A percentile compares a stretch with the other conserved stretches of the same genome.
These are phyloP conservation scores for Garcia nutans DNA, from an alignment of 345 rosid species.

Conservation along the genomic window DNA sequence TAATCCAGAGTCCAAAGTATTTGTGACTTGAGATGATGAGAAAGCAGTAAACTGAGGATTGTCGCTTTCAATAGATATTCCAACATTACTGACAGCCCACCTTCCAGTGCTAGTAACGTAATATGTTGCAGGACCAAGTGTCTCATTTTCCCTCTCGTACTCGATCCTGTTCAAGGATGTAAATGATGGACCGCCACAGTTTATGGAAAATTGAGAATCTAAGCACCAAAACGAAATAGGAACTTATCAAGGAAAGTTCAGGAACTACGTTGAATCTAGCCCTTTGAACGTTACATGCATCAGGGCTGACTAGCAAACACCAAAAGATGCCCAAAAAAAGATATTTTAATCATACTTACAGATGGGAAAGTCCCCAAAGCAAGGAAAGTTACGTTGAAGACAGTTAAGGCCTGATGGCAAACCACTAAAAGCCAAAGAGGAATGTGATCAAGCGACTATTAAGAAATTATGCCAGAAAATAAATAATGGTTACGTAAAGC, in stretches of 20 bases:
- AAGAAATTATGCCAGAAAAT: background rate
- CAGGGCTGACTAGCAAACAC: background rate
- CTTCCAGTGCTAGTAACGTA: constrained; percentile 36
- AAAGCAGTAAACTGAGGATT: constrained; percentile 29
- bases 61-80: constrained; percentile 33
- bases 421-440: constrained; percentile 31
- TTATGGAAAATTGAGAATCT: constrained; percentile 59
- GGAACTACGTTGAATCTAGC: background rate
- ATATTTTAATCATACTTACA: constrained; percentile 45
- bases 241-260: background rate
- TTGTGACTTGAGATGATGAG: constrained; percentile 36
- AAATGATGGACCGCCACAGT: constrained; percentile 64
- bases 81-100: constrained; percentile 53
- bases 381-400: constrained; percentile 63
- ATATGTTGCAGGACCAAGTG: constrained; percentile 62
- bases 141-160: constrained; percentile 49
- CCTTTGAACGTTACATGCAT: background rate
- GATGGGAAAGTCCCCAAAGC: constrained; percentile 50
- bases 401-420: constrained; percentile 57
- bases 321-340: background rate
- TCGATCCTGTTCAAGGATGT: constrained; percentile 31
- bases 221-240: background rate
- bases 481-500: background rate
- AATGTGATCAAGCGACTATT: background rate
- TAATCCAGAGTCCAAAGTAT: constrained; percentile 37